phyloP scores from a whole-genome alignment of 2,329 filamentous ascomycete genomes.

The Grosmannia huntii region DNA sequence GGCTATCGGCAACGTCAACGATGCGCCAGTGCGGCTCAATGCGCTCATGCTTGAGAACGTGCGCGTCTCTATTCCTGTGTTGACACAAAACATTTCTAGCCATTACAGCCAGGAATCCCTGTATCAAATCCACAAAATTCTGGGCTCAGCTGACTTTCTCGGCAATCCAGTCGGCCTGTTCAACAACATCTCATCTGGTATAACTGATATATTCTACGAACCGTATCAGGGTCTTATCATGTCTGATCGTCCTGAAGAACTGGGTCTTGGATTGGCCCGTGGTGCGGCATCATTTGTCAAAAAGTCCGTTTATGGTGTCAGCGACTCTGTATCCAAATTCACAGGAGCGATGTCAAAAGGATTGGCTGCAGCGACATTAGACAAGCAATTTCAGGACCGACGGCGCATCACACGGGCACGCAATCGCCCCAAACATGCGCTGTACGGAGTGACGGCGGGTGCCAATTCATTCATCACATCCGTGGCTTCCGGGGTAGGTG shows the following conservation, averaged over 20 bases:
- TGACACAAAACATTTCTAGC: slow-evolving; percentile 76
- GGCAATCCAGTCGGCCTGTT: slow-evolving; percentile 96
- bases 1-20: slow-evolving; percentile 98
- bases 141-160: slow-evolving; percentile 93
- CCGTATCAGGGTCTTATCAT: slow-evolving; percentile 94
- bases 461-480: slow-evolving; percentile 92
- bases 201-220: slow-evolving; percentile 98
- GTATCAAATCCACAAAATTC: slow-evolving; percentile 91
- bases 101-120: slow-evolving; percentile 97
- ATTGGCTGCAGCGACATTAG: slow-evolving; percentile 83
- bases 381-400: slow-evolving; percentile 97
- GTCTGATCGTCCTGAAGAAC: slow-evolving; percentile 88
- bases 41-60: slow-evolving; percentile 92
- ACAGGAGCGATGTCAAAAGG: slow-evolving; percentile 96
- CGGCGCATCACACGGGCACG: slow-evolving; percentile 85
- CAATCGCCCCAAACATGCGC: slow-evolving; percentile 90
- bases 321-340: slow-evolving; percentile 94
- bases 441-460: slow-evolving; percentile 90
- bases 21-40: slow-evolving; percentile 87
- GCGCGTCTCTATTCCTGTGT: slow-evolving; percentile 70
- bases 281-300: slow-evolving; percentile 95
- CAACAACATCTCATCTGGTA: slow-evolving; percentile 94
- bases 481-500: slow-evolving; percentile 85
- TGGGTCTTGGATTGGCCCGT: slow-evolving; percentile 90
- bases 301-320: slow-evolving; percentile 96